Conservation (phyloP, 371 early-diverging fungal genomes). For the Apophysomyces variabilis region DNA sequence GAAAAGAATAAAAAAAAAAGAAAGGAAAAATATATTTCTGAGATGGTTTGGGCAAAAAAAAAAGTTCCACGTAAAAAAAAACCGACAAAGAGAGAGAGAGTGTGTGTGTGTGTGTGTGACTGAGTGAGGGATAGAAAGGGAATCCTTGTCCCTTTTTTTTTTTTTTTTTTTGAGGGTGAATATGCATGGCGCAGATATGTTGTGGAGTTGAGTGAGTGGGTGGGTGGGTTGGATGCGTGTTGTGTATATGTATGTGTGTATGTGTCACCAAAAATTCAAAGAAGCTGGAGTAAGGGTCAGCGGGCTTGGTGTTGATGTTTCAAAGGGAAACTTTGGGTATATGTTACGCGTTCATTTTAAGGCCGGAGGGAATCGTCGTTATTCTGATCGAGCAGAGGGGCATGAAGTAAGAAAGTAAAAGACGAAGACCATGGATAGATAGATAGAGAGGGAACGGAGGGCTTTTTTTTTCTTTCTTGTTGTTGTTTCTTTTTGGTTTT, state of each 20-base stretch:
- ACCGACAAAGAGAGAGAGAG: not conserved
- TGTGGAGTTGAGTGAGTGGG: too few species aligned
- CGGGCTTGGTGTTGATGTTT: conserved; percentile 2
- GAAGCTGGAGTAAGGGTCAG: not conserved
- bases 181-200: conserved; percentile 8
- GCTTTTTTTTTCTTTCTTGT: not conserved
- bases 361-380: not conserved
- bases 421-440: too few species aligned
- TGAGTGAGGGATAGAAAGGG: not conserved
- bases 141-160: not conserved
- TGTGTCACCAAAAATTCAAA: not conserved
- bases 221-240: too few species aligned
- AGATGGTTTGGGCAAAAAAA: too few species aligned
- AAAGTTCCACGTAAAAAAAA: too few species aligned
- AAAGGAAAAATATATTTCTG: too few species aligned
- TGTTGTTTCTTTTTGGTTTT: not conserved
- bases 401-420: not conserved
- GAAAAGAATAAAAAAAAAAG: too few species aligned
- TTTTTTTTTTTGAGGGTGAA: not conserved
- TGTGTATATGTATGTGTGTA: too few species aligned
- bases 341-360: too few species aligned
- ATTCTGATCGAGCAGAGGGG: too few species aligned
- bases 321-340: not conserved
- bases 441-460: not conserved
- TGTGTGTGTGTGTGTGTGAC: not conserved